Percentiles rank a stretch among this genome's conserved stretches.
phyloP scores from a whole-genome alignment of 2,329 filamentous ascomycete genomes.

The Aspergillus texensis region DNA sequence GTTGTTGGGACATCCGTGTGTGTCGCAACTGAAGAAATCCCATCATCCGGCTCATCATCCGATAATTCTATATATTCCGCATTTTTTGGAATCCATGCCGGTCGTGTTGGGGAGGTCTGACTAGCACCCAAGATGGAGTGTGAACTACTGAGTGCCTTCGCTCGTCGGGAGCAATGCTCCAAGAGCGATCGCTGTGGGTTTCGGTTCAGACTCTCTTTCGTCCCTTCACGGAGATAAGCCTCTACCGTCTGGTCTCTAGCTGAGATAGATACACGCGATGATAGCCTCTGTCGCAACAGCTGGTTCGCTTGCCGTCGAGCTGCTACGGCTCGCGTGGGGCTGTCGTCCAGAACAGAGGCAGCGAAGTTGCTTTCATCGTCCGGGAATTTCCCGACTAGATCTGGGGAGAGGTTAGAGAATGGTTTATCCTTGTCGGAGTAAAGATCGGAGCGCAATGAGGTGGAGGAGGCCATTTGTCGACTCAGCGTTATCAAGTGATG shows the following conservation, averaged over 20 bases:
- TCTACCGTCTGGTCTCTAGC: not conserved
- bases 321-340: not conserved
- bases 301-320: not conserved
- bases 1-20: not conserved
- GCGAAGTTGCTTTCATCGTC: not conserved
- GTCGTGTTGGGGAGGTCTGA: not conserved
- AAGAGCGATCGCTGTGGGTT: not conserved
- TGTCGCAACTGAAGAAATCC: not conserved
- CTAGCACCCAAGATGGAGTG: not conserved
- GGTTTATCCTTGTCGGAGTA: not conserved
- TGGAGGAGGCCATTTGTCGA: not conserved
- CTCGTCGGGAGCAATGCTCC: not conserved
- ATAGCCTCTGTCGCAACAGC: not conserved
- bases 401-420: not conserved
- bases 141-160: not conserved
- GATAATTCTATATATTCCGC: not conserved
- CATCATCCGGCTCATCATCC: not conserved
- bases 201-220: not conserved
- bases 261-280: not conserved
- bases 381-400: not conserved
- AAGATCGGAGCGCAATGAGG: not conserved
- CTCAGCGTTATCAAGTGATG: not conserved
- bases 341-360: not conserved
- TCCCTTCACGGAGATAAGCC: not conserved
- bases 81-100: not conserved